Percentiles rank a stretch among this genome's conserved stretches.
These are phyloP conservation scores for Coemansia biformis DNA, from an alignment of 192 early-diverging fungal species.

Conservation along the genomic window DNA sequence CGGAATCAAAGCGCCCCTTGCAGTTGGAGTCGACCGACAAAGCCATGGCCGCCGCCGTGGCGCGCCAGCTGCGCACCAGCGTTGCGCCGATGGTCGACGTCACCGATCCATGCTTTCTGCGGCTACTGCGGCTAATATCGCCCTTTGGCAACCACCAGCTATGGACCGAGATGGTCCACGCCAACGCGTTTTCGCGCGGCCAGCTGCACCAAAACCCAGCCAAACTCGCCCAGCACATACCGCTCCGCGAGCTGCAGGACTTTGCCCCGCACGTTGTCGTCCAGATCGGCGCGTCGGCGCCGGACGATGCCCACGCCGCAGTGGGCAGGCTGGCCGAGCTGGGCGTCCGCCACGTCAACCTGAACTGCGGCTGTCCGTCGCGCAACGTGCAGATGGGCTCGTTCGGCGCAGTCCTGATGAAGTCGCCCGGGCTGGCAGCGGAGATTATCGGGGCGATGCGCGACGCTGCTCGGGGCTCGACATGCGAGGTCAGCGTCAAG, in stretches of 20 bases:
- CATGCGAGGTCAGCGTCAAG: constrained; percentile 62
- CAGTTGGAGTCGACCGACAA: too few relatives aligned
- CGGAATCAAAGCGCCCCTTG: too few relatives aligned
- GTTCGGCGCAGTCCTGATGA: constrained; percentile 72
- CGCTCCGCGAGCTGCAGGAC: constrained; percentile 25
- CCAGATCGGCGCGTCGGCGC: constrained; percentile 36
- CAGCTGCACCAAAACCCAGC: constrained; percentile 11
- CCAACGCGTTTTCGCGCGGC: constrained; percentile 41
- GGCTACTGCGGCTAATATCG: constrained; percentile 62
- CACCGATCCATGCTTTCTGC: constrained; percentile 64
- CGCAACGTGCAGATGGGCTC: constrained; percentile 58
- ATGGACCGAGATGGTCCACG: constrained; percentile 73
- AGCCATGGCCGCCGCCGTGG: constrained; percentile 12
- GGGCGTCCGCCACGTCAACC: constrained; percentile 60
- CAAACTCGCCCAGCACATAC: constrained; percentile 24
- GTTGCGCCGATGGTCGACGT: constrained; percentile 78
- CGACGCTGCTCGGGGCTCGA: constrained; percentile 16
- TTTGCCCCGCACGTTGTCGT: constrained; percentile 38
- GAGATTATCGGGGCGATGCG: constrained; percentile 56
- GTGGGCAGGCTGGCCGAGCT: constrained; percentile 47
- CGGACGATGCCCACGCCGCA: constrained; percentile 25
- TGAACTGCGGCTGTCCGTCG: constrained; percentile 73
- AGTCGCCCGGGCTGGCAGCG: constrained; percentile 54
- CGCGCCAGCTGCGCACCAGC: constrained; percentile 40
- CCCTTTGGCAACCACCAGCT: constrained; percentile 53